A percentile compares a stretch with the other conserved stretches of the same genome.
Conservation (phyloP, 2,329 filamentous ascomycete species). For the Berkeleyomyces basicola region DNA sequence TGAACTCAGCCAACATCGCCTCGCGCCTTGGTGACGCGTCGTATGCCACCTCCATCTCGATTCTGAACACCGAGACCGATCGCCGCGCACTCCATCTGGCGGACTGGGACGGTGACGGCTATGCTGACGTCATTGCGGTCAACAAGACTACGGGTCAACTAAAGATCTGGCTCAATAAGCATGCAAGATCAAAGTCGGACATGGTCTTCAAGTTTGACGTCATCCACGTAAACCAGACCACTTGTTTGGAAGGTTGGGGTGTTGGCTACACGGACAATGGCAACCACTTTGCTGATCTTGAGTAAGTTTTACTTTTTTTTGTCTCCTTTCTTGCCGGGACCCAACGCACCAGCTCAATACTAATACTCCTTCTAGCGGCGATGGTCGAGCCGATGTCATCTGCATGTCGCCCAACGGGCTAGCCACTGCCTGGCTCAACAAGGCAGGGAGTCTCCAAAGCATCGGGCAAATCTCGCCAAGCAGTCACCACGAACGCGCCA, state of each 20-base stretch:
- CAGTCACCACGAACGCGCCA: slow-evolving; percentile 21
- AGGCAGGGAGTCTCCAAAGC: slow-evolving; percentile 12
- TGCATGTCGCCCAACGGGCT: slow-evolving; percentile 20
- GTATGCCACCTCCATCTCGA: not conserved
- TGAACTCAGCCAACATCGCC: not conserved
- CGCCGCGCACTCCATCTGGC: slow-evolving; percentile 21
- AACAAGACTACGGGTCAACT: slow-evolving; percentile 11
- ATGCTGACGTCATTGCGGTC: slow-evolving; percentile 18
- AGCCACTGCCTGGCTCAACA: slow-evolving; percentile 17
- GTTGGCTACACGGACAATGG: slow-evolving; percentile 18
- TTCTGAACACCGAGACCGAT: slow-evolving; percentile 11
- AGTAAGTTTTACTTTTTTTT: not conserved
- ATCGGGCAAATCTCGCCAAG: slow-evolving; percentile 20
- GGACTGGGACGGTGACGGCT: slow-evolving; percentile 24
- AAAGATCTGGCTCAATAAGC: slow-evolving; percentile 14
- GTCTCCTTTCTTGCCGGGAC: too few relatives aligned
- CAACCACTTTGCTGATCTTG: slow-evolving; percentile 21
- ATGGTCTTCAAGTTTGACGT: slow-evolving; percentile 10
- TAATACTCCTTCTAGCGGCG: slow-evolving; percentile 15
- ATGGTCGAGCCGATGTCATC: slow-evolving; percentile 20
- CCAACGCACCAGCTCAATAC: not conserved
- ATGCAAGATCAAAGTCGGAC: not conserved
- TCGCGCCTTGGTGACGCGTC: not conserved
- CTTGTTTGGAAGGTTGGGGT: slow-evolving; percentile 18
- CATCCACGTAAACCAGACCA: not conserved